These are phyloP conservation scores for Ophiostoma fasciatum DNA, from an alignment of 2,329 filamentous ascomycete genomes.

Conservation along the genomic window DNA sequence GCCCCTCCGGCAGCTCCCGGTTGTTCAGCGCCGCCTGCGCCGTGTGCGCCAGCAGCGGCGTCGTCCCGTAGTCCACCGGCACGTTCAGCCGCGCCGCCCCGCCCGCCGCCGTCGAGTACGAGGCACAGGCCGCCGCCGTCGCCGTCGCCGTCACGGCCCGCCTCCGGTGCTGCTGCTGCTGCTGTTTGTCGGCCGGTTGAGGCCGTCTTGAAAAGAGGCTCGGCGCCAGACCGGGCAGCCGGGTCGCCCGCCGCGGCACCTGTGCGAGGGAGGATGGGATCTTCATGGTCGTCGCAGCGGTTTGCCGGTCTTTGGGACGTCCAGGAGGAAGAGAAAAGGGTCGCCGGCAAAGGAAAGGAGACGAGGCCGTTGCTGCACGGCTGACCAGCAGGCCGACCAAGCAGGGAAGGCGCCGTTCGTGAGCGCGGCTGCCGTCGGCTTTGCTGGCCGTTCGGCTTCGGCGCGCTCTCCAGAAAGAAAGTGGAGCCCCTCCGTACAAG, in stretches of 20 bases:
- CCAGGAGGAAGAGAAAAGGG: neutral
- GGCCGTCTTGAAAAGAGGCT: neutral
- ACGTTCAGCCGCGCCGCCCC: conserved; percentile 60
- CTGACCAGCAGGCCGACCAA: neutral
- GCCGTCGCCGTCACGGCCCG: no score
- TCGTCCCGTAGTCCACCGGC: conserved; percentile 75
- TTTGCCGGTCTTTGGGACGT: neutral
- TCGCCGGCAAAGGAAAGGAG: neutral
- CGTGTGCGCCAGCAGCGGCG: conserved; percentile 66
- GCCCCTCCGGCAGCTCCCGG: conserved; percentile 52
- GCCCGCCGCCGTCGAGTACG: conserved; percentile 38
- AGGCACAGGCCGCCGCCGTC: neutral
- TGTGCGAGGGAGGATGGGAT: neutral
- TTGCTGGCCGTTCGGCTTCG: conserved; percentile 1
- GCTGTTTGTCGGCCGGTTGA: no score
- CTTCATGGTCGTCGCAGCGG: no score
- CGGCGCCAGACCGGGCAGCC: no score
- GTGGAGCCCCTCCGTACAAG: no score
- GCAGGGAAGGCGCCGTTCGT: neutral
- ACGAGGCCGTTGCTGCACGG: no score
- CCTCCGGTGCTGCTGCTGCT: no score
- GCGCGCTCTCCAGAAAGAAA: no score
- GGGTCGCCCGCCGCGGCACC: neutral
- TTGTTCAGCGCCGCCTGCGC: conserved; percentile 56
- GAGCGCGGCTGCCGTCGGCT: conserved; percentile 7